These are phyloP conservation scores for Tinospora cordifolia DNA, from an alignment of 164 flowering plant genomes.

Conservation along the genomic window DNA sequence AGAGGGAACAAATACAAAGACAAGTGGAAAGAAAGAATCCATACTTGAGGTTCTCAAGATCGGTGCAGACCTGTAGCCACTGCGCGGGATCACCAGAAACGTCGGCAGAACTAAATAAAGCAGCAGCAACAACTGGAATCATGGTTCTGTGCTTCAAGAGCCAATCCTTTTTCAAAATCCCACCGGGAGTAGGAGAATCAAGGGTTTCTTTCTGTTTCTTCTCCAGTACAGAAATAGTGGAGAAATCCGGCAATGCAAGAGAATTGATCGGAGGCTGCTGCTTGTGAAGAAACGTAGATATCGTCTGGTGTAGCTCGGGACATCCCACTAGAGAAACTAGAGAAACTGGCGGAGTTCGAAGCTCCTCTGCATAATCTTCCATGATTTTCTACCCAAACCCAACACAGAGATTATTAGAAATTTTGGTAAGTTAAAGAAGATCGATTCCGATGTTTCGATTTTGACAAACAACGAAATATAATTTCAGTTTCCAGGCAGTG, in stretches of 20 bases:
- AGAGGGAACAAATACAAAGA: too few species aligned
- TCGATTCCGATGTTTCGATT: too few species aligned
- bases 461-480: too few species aligned
- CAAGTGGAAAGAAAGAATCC: conserved; percentile 14
- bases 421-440: too few species aligned
- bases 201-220: conserved; percentile 21
- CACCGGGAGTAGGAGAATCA: conserved; percentile 22
- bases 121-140: conserved; percentile 74
- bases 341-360: conserved; percentile 81
- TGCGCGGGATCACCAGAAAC: conserved; percentile 86
- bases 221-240: conserved; percentile 44
- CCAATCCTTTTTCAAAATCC: conserved; percentile 78
- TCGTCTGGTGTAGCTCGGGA: conserved; percentile 56
- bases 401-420: too few species aligned
- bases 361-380: conserved; percentile 92
- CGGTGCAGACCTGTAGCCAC: conserved; percentile 88
- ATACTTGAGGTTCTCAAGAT: conserved; percentile 77
- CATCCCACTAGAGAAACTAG: conserved; percentile 62
- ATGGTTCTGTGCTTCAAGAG: conserved; percentile 73
- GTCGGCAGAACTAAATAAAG: conserved; percentile 48
- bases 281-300: conserved; percentile 57
- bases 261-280: conserved; percentile 82
- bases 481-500: too few species aligned
- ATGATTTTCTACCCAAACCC: conserved; percentile 25
- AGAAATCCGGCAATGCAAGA: conserved; percentile 80